phyloP scores from a whole-genome alignment of 2,329 filamentous ascomycete species.

The Penicillium olsonii region DNA sequence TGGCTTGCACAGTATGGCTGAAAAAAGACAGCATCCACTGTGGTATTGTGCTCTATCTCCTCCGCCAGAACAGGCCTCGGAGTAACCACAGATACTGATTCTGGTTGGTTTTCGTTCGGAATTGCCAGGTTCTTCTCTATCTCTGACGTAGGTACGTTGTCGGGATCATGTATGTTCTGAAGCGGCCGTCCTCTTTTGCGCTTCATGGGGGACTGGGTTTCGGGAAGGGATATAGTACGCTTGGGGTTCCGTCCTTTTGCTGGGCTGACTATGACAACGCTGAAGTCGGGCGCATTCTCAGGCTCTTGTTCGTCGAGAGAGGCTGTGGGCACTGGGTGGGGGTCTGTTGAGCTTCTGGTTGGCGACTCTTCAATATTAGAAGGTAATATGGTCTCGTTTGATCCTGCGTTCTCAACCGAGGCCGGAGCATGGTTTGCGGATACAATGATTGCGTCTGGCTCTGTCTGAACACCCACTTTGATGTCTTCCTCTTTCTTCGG shows the following conservation, averaged over 20 bases:
- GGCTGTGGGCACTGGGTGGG: neutral
- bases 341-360: neutral
- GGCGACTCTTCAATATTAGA: neutral
- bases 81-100: neutral
- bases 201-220: conserved; percentile 19
- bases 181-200: conserved; percentile 15
- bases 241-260: conserved; percentile 9
- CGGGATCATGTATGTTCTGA: neutral
- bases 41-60: neutral
- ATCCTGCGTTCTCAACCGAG: neutral
- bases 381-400: neutral
- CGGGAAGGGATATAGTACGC: conserved; percentile 12
- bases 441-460: neutral
- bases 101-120: neutral
- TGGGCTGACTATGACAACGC: conserved; percentile 18
- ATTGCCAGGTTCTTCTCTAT: neutral
- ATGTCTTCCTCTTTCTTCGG: neutral
- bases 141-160: neutral
- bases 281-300: conserved; percentile 3
- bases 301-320: neutral
- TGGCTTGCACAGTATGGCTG: neutral
- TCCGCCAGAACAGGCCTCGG: neutral
- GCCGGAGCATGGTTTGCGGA: neutral
- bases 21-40: neutral
- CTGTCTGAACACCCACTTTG: neutral